Evolutionary conservation across 1,284 basidiomycete species (phyloP), one percentile per base, ranked within the genome.

Genomic region (Melampsora larici-populina): DNA sequence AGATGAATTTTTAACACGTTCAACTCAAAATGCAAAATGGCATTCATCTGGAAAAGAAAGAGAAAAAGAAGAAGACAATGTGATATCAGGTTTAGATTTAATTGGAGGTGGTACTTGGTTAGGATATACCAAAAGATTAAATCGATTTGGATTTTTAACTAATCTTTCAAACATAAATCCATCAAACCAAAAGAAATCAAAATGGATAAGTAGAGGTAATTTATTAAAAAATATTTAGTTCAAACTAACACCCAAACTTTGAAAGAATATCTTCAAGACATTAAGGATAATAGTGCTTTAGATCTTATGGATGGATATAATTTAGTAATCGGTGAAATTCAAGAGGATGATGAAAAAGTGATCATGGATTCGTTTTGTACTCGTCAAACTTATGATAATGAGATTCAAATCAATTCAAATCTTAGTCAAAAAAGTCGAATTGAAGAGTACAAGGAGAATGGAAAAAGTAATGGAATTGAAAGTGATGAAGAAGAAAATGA

Each of bases 221-320:
- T 36, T 36, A 36, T 36, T 36, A 36, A 36, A 36, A 36, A 36
- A 36, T 36, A 36, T 36, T 36, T 36, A 3, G 9, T 36, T 36
- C 5, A 36, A 4, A 4, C 36, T 4, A 36, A 29, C 26, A 15
- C n/a, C n/a, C n/a, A 65, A 31, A 31, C 1, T 11, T 40, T 65
- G 6, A 18, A 73, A 31, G 48, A 40, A 46, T 73, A 65, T 46
- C 48, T 73, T 29, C 8, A 18, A 24, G 2, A 65, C 0, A 26
- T 73, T 3, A 73, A 73, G 21, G 60, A 60, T 31, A 72, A 40
- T 29, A 31, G 26, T 2, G 4, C 18, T 0, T 40, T 60, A n/a
- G 24, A 65, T 26, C 5, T 33, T 4, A 73, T 73, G 62, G 65
- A 73, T 65, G 71, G 71, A 33, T 73, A 64, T n/a, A 73, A 73